These are phyloP conservation scores for Gigaspora rosea DNA, from an alignment of 192 early-diverging fungal genomes.

Conservation along the genomic window DNA sequence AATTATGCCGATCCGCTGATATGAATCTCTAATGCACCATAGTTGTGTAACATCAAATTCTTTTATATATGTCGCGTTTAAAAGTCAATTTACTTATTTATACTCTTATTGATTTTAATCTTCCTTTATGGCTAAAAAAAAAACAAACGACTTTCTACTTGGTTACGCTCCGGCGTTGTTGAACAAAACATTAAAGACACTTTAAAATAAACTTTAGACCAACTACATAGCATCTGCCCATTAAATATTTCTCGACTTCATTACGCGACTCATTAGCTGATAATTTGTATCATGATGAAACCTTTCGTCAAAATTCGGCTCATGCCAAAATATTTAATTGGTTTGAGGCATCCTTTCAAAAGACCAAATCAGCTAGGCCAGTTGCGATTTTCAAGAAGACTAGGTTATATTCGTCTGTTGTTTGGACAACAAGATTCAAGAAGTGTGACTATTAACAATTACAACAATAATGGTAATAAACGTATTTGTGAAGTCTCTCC, in stretches of 20 bases:
- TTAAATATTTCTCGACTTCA: constrained; percentile 3
- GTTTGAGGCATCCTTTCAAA: not conserved
- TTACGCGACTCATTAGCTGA: constrained; percentile 15
- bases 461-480: not conserved
- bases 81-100: too few relatives aligned
- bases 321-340: constrained; percentile 4
- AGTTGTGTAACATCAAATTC: too few relatives aligned
- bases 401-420: constrained; percentile 18
- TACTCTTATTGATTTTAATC: too few relatives aligned
- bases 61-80: too few relatives aligned
- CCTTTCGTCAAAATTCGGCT: constrained; percentile 22
- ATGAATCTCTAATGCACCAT: too few relatives aligned
- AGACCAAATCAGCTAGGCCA: not conserved
- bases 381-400: constrained; percentile 24
- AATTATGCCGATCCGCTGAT: too few relatives aligned
- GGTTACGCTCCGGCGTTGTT: constrained; percentile 28
- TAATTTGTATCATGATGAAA: constrained; percentile 8
- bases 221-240: constrained; percentile 6
- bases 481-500: not conserved
- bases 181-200: constrained; percentile 29
- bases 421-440: constrained; percentile 12
- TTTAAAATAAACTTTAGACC: constrained; percentile 4
- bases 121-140: not conserved
- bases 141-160: constrained; percentile 23
- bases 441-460: not conserved